Percentiles rank a stretch among this genome's conserved stretches.
These are phyloP conservation scores for Amanita molliuscula DNA, from an alignment of 768 basidiomycete species.

Conservation along the genomic window DNA sequence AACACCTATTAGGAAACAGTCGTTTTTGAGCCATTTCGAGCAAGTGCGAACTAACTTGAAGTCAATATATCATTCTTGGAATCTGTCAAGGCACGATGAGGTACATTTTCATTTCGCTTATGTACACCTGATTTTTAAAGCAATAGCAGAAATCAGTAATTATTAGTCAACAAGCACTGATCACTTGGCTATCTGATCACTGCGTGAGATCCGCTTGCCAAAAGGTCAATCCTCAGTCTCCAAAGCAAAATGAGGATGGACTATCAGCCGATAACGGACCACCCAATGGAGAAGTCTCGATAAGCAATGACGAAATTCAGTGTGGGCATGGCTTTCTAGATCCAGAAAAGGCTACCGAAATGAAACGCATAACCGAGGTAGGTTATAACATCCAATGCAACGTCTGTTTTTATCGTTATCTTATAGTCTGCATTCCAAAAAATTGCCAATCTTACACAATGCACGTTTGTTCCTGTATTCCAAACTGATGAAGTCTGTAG, in stretches of 20 bases:
- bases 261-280: neutral
- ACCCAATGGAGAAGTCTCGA: constrained; percentile 4
- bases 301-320: constrained; percentile 33
- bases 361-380: constrained; percentile 63
- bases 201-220: constrained; percentile 12
- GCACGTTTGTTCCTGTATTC: constrained; percentile 37
- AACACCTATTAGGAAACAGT: constrained; percentile 28
- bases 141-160: constrained; percentile 38
- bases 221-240: neutral
- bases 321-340: constrained; percentile 57
- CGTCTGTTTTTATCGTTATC: neutral
- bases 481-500: constrained; percentile 46
- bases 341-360: constrained; percentile 44
- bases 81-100: constrained; percentile 31
- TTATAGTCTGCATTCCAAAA: constrained; percentile 32
- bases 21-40: constrained; percentile 33
- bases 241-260: neutral
- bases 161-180: constrained; percentile 49
- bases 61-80: constrained; percentile 58
- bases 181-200: constrained; percentile 45
- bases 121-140: neutral
- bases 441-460: constrained; percentile 34
- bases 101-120: constrained; percentile 21
- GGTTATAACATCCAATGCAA: constrained; percentile 2
- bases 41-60: constrained; percentile 42